phyloP scores from a whole-genome alignment of 345 rosid species.

The Euphorbia lathyris region DNA sequence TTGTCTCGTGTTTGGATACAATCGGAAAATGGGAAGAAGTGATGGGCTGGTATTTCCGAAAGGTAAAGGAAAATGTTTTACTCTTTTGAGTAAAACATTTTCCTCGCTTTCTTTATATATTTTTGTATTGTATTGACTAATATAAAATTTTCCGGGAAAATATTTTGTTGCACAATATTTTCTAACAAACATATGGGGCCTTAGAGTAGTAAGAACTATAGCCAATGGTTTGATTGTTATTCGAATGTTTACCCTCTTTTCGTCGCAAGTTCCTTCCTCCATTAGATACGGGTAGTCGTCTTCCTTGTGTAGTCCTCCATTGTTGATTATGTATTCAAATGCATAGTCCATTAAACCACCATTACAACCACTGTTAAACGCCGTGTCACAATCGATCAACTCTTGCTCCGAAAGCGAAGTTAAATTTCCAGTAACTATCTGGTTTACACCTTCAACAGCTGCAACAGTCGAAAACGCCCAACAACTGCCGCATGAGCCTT shows the following conservation, averaged over 20 bases:
- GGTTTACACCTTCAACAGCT: slow-evolving; percentile 62
- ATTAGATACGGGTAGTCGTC: slow-evolving; percentile 65
- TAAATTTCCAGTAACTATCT: slow-evolving; percentile 56
- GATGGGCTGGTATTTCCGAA: too few species aligned
- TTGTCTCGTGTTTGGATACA: too few species aligned
- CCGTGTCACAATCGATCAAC: slow-evolving; percentile 49
- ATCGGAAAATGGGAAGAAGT: too few species aligned
- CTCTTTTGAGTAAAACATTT: too few species aligned
- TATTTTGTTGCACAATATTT: too few species aligned
- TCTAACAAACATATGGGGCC: too few species aligned
- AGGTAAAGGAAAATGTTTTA: too few species aligned
- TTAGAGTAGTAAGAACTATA: background rate
- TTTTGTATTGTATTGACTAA: too few species aligned
- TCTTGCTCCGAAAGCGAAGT: slow-evolving; percentile 59
- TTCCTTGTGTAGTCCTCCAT: slow-evolving; percentile 57
- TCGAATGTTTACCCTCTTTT: slow-evolving; percentile 32
- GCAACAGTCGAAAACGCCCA: slow-evolving; percentile 74
- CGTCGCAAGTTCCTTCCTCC: slow-evolving; percentile 59
- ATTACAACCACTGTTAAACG: slow-evolving; percentile 51
- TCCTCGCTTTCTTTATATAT: too few species aligned
- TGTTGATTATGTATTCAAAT: slow-evolving; percentile 39
- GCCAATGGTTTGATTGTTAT: background rate
- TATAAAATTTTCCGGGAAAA: too few species aligned
- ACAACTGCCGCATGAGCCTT: slow-evolving; percentile 77
- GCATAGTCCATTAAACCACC: slow-evolving; percentile 68